These are phyloP conservation scores for Clarireedia homoeocarpa DNA, from an alignment of 2,329 filamentous ascomycete genomes.

Conservation along the genomic window DNA sequence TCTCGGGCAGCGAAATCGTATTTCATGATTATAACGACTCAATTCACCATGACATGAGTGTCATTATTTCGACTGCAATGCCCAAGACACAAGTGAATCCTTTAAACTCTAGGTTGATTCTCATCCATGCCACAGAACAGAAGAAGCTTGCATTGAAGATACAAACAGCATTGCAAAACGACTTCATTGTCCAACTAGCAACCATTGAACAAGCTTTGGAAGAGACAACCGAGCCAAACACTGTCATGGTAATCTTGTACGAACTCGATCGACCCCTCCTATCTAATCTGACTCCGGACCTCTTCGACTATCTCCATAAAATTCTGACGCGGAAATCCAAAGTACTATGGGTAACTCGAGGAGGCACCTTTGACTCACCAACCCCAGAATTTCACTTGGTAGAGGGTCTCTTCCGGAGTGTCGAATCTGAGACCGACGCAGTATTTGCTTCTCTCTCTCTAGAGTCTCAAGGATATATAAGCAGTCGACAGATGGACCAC, in stretches of 20 bases:
- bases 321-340: not conserved
- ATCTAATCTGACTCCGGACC: not conserved
- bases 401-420: not conserved
- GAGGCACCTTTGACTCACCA: not conserved
- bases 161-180: not conserved
- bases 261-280: not conserved
- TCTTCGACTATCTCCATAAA: not conserved
- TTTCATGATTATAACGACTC: not conserved
- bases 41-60: not conserved
- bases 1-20: not conserved
- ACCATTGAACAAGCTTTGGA: not conserved
- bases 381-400: not conserved
- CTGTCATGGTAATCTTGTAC: not conserved
- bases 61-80: not conserved
- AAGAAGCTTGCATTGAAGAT: not conserved
- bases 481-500: not conserved
- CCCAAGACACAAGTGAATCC: not conserved
- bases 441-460: not conserved
- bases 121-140: not conserved
- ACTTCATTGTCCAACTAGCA: not conserved
- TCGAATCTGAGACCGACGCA: not conserved
- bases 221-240: not conserved
- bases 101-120: not conserved
- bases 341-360: not conserved
- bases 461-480: not conserved